phyloP scores from a whole-genome alignment of 345 rosid species.

The Cochlearia excelsa region DNA sequence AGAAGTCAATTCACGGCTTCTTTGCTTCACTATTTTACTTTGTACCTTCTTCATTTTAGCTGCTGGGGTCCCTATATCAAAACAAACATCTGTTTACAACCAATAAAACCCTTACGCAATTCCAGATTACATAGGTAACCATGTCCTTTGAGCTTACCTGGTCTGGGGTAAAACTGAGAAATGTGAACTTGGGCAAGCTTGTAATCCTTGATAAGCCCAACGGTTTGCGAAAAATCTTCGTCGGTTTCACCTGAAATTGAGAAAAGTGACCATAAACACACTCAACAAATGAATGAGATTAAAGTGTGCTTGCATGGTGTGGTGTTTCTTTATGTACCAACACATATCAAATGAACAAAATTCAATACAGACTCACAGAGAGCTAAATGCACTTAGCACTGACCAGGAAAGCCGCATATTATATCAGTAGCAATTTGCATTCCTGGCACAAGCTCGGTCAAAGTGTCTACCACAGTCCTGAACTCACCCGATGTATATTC shows the following conservation, averaged over 20 bases:
- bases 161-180: conserved; percentile 96
- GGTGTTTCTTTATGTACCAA: background rate
- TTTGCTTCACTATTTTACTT: conserved; percentile 73
- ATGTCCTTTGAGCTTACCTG: conserved; percentile 46
- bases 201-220: conserved; percentile 65
- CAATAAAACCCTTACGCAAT: conserved; percentile 4
- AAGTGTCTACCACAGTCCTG: conserved; percentile 87
- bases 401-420: conserved; percentile 96
- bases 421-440: conserved; percentile 98
- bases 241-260: conserved; percentile 75
- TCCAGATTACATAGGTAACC: background rate
- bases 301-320: background rate
- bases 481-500: conserved; percentile 76
- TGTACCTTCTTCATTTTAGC: conserved; percentile 96
- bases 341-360: background rate
- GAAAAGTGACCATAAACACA: conserved; percentile 1
- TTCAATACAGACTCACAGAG: too few species aligned
- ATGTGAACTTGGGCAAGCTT: conserved; percentile 90
- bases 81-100: background rate
- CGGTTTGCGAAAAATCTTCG: conserved; percentile 79
- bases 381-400: conserved; percentile 23
- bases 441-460: conserved; percentile 85
- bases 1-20: conserved; percentile 85
- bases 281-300: background rate
- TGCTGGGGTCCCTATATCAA: conserved; percentile 73